These are phyloP conservation scores for Sechiopsis laciniata DNA, from an alignment of 306 rosid genomes.

Conservation along the genomic window DNA sequence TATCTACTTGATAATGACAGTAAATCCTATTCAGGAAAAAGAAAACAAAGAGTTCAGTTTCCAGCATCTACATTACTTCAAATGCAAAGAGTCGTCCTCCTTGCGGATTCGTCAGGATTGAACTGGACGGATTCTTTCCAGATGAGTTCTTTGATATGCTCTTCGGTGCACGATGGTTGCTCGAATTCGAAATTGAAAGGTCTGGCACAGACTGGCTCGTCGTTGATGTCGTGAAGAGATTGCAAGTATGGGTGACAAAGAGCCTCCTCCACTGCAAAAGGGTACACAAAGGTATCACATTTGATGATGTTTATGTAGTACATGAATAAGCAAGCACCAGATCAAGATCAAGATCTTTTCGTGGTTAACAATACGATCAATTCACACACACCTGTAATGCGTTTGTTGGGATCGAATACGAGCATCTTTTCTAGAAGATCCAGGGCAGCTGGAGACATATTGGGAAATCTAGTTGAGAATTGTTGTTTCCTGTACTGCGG, in stretches of 20 bases:
- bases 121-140: conserved; percentile 76
- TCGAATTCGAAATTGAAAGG: conserved; percentile 86
- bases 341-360: not conserved
- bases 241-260: conserved; percentile 73
- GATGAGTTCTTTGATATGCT: conserved; percentile 88
- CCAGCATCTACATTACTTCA: conserved; percentile 1
- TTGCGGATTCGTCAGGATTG: conserved; percentile 63
- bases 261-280: conserved; percentile 78
- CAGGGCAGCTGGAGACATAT: conserved; percentile 62
- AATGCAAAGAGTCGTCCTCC: conserved; percentile 24
- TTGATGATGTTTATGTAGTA: too few relatives aligned
- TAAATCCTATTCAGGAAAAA: conserved; percentile 18
- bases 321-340: not conserved
- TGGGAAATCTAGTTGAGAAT: conserved; percentile 68
- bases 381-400: conserved; percentile 59
- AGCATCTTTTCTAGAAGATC: conserved; percentile 92
- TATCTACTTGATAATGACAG: conserved; percentile 20
- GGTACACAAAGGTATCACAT: not conserved
- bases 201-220: conserved; percentile 66
- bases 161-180: conserved; percentile 75
- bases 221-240: conserved; percentile 80
- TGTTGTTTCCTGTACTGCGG: conserved; percentile 76
- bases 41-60: conserved; percentile 10
- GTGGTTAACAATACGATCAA: not conserved
- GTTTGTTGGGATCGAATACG: conserved; percentile 77